Percentiles rank a stretch among this genome's conserved stretches.
Evolutionary conservation across 257 asterid genomes (phyloP).

Genomic region (Schizonepeta tenuifolia): DNA sequence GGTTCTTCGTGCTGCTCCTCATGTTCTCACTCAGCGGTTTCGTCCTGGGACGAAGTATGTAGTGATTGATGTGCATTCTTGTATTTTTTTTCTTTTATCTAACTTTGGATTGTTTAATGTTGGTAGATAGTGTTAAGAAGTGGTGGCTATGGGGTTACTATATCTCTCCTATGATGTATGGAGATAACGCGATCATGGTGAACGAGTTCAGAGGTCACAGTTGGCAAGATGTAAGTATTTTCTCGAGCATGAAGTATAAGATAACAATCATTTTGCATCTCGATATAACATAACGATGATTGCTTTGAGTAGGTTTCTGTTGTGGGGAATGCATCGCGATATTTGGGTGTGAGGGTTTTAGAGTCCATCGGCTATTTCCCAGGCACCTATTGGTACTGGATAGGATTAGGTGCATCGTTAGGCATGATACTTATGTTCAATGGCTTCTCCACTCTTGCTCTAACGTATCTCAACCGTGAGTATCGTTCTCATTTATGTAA

Average conservation of each 20-base stretch:
- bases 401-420: slow-evolving; percentile 54
- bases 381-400: slow-evolving; percentile 54
- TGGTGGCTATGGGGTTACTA: slow-evolving; percentile 55
- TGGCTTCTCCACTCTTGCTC: slow-evolving; percentile 36
- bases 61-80: background rate
- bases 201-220: slow-evolving; percentile 59
- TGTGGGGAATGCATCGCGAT: slow-evolving; percentile 24
- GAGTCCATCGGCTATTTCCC: slow-evolving; percentile 46
- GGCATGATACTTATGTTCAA: slow-evolving; percentile 46
- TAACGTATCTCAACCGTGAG: slow-evolving; percentile 66
- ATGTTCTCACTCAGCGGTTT: slow-evolving; percentile 52
- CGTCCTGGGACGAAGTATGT: slow-evolving; percentile 53
- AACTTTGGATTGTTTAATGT: slow-evolving; percentile 2
- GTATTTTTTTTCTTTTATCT: background rate
- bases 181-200: slow-evolving; percentile 49
- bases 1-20: slow-evolving; percentile 49
- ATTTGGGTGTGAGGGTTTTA: slow-evolving; percentile 44
- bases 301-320: too few species aligned
- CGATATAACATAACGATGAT: too few species aligned
- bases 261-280: too few species aligned
- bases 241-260: background rate
- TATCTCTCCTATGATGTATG: slow-evolving; percentile 52
- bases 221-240: slow-evolving; percentile 47
- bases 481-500: background rate
- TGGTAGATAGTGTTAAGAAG: slow-evolving; percentile 39